Conservation (phyloP, 2,329 filamentous ascomycete genomes). For the Tolypocladium nubicola region DNA sequence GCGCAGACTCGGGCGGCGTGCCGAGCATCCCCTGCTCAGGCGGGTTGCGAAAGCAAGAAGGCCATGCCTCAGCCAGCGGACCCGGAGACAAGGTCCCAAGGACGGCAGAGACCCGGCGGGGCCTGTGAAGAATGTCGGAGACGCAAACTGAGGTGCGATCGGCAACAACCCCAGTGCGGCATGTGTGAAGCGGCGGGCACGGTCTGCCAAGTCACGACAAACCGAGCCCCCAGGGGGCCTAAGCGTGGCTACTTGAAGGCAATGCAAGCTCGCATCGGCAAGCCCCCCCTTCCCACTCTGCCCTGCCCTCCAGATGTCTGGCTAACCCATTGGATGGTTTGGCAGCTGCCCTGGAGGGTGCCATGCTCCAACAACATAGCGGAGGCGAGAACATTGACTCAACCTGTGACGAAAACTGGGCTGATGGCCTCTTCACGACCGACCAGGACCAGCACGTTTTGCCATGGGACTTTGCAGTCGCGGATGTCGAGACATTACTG, state of each 20-base stretch:
- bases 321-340: neutral
- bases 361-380: neutral
- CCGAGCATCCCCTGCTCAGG: neutral
- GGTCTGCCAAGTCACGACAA: constrained; percentile 2
- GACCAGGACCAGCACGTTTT: neutral
- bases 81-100: neutral
- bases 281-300: neutral
- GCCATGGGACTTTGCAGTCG: neutral
- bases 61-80: neutral
- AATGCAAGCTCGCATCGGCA: constrained; percentile 2
- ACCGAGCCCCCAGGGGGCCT: constrained; percentile 2
- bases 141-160: constrained; percentile 5
- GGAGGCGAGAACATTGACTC: neutral
- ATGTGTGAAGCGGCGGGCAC: constrained; percentile 2
- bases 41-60: neutral
- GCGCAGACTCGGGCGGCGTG: neutral
- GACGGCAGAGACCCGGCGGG: constrained; percentile 2
- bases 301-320: no score
- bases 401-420: neutral
- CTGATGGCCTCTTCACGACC: neutral
- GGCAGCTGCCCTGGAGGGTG: constrained; percentile 1
- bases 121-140: constrained; percentile 6
- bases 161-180: constrained; percentile 3
- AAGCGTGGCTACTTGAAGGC: constrained; percentile 6
- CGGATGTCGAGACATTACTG: neutral